Evolutionary conservation across 805 yeast species (phyloP), one percentile per base, ranked within the genome.

Genomic region (Monosporozyma servazzii): DNA sequence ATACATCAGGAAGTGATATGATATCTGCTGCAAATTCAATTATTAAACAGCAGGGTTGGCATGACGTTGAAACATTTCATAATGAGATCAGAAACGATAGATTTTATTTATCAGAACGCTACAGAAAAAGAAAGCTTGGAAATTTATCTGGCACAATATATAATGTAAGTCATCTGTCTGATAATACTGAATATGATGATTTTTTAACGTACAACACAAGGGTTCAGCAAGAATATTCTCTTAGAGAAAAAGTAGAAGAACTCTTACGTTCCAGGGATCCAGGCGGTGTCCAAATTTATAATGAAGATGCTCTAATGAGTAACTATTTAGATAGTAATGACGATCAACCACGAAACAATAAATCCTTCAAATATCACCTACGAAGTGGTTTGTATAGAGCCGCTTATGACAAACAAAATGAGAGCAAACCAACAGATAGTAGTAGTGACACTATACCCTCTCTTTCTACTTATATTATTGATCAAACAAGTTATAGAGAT

Each of bases 151-250:
- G 45, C 51, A 51, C 21, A 47, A 42, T 43, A 27, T n/a, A 25
- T 11, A 15, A 45, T n/a, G 5, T 6, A 10, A 52, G n/a, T 21
- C 47, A 20, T 49, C 33, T 36, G 20, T 36, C 48, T 13, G 29
- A 27, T 9, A 55, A 50, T 5, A 23, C 47, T 5, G 57, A 48
- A 3, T 42, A 42, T 20, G 53, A 45, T 41, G 75, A 71, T 53
- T 72, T 71, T 49, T 62, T 59, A 9, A 51, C 52, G 5, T 72
- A 71, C 53, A 70, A 71, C 47, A 45, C 53, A n/a, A 63, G 64
- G 56, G 65, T 71, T 1, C 62, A 62, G 40, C 53, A 59, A 47
- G 75, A 71, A 46, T 63, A 63, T 10, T 55, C 57, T 30, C 47
- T 70, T 15, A 65, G 70, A 50, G 56, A 54, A 2, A 66, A 63